phyloP scores from a whole-genome alignment of 441 rosid genomes.

The Hura crepitans region DNA sequence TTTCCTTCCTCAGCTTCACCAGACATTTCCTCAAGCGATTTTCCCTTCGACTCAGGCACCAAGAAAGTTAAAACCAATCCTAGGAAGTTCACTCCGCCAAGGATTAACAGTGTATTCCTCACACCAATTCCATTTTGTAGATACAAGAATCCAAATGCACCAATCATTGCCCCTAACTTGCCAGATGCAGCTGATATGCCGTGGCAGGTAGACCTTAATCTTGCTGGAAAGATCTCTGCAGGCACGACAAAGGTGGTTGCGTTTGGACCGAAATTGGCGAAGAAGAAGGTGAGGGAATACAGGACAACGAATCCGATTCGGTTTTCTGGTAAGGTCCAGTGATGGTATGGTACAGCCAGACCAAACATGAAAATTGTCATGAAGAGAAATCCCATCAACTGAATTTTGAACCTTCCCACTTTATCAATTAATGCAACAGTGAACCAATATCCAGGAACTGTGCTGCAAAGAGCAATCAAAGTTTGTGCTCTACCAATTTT shows the following conservation, averaged over 20 bases:
- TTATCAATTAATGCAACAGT: conserved; percentile 39
- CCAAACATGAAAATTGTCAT: conserved; percentile 54
- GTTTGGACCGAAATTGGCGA: conserved; percentile 69
- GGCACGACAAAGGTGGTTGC: conserved; percentile 65
- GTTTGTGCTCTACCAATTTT: conserved; percentile 27
- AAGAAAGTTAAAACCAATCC: conserved; percentile 51
- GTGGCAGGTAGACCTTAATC: conserved; percentile 62
- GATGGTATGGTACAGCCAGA: conserved; percentile 15
- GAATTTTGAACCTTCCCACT: conserved; percentile 45
- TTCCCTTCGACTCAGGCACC: conserved; percentile 62
- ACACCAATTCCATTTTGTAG: conserved; percentile 3
- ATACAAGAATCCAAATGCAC: conserved; percentile 34
- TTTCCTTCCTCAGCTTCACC: conserved; percentile 39
- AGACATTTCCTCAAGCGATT: conserved; percentile 58
- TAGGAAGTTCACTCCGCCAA: conserved; percentile 41
- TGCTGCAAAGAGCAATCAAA: conserved; percentile 28
- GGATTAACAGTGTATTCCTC: conserved; percentile 39
- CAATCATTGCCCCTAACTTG: conserved; percentile 63
- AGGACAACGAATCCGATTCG: conserved; percentile 30
- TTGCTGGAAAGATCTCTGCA: conserved; percentile 64
- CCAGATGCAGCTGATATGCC: conserved; percentile 67
- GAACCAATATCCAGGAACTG: conserved; percentile 32
- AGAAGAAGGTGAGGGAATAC: conserved; percentile 52
- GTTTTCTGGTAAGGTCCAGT: not conserved
- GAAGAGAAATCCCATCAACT: conserved; percentile 43